A percentile compares a stretch with the other conserved stretches of the same genome.
Evolutionary conservation across 179 eudicot species (phyloP).

Genomic region (Heliamphora ciliata): DNA sequence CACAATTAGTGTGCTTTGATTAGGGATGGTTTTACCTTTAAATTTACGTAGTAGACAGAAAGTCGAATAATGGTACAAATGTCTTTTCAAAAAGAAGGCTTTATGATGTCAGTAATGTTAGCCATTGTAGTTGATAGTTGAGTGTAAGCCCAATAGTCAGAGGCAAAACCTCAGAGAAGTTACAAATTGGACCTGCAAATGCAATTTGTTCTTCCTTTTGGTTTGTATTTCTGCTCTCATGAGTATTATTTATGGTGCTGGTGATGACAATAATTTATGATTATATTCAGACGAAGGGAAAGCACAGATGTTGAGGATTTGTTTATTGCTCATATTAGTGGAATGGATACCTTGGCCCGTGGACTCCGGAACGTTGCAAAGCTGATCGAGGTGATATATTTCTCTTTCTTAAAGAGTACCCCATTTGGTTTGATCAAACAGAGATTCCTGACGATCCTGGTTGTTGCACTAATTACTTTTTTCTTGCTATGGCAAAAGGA

Average conservation of each 20-base stretch:
- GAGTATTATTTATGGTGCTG: not conserved
- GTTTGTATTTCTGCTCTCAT: not conserved
- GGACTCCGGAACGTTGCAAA: conserved; percentile 94
- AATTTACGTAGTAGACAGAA: not conserved
- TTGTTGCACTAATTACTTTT: conserved; percentile 7
- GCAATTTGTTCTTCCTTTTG: not conserved
- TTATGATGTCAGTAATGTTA: not conserved
- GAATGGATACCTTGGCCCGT: conserved; percentile 98
- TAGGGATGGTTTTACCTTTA: too few relatives aligned
- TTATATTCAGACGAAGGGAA: conserved; percentile 71
- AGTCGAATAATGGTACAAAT: not conserved
- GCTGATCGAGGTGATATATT: conserved; percentile 57
- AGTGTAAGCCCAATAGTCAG: not conserved
- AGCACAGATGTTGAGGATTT: conserved; percentile 98
- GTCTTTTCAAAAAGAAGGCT: not conserved
- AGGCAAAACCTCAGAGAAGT: not conserved
- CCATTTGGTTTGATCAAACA: not conserved
- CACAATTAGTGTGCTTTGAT: too few relatives aligned
- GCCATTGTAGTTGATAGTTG: not conserved
- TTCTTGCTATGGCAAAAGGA: conserved; percentile 38
- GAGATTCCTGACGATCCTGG: not conserved
- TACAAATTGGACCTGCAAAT: not conserved
- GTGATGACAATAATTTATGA: not conserved
- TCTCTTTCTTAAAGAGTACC: not conserved
- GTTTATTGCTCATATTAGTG: conserved; percentile 86